Base-by-base conservation (phyloP, 768 basidiomycete species). In the Boletus insuetus region DNA sequence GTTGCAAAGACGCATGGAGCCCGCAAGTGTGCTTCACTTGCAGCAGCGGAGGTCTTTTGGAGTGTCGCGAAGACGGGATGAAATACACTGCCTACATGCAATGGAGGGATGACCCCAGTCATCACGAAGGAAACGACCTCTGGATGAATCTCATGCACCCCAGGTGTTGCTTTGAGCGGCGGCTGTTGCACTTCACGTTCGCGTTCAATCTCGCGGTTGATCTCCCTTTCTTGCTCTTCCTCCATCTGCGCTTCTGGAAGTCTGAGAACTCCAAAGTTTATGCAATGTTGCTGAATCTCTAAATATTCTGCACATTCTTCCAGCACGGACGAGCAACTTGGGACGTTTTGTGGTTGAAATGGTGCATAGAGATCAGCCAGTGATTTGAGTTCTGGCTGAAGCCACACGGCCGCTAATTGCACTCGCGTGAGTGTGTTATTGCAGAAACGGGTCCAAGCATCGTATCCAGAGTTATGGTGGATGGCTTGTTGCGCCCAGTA, bases 171-270 rank as follows among this genome's bases (percentile, higher is more conserved):
- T 35, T 13, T 6, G 34, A 35, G 34, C 34, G 34, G 34, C 14
- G 34, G 34, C 34, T 35, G 12, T 35, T 35, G 34, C 34, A 35
- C 34, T 12, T 12, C 45, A 4, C 45, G n/a, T 46, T 46, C 31
- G 12, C 58, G 59, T 54, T 79, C 78, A 4, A 73, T 64, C 58
- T 79, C 77, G 39, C 74, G 75, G 6, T 59, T 62, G 11, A 79
- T 67, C 53, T 80, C 77, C 42, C 78, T 64, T 60, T 79, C 79
- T 51, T 79, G 78, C 47, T 80, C 79, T 56, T 80, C 77, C 6
- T 46, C 45, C 45, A 46, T 34, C 45, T 20, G 45, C 19, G 45
- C 29, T 3, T 12, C 31, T 13, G 44, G 44, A 32, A 46, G 29
- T 32, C n/a, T 31, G 6, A 46, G 44, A 32, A 32, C 44, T 19